Evolutionary conservation across 164 flowering plant genomes (phyloP), one percentile per base, ranked within the genome.

Genomic region (Echeveria elegans): DNA sequence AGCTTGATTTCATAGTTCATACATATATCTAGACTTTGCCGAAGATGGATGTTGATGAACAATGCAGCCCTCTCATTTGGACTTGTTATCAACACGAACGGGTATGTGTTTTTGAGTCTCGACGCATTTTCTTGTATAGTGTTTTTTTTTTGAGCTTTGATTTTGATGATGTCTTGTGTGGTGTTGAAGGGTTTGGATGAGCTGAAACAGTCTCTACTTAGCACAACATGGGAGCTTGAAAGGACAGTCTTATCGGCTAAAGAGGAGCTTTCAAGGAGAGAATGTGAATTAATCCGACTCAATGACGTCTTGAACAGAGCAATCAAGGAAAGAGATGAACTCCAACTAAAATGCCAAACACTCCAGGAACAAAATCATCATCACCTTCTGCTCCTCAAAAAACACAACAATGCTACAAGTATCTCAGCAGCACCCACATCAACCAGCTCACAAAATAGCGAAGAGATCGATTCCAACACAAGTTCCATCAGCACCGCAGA

Each of bases 221-320:
- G 74, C 74, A 77, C 80, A 16, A 77, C 83, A 9, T 52, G 78
- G 75, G 89, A 85, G 81, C 74, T 85, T 2, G 83, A 85, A 70
- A 72, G 74, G 47, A 79, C 83, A 36, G 63, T 75, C 24, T 0
- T 75, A 7, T 66, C 82, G 6, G 84, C 82, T 0, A 79, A 79
- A 9, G 87, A 85, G 60, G 86, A 85, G 64, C 75, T 83, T 34
- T 65, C 73, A 40, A 85, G 70, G 66, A 80, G 77, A 72, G 87
- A 82, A 47, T 71, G 73, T 59, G 83, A 85, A 53, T 5, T 83
- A 15, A 19, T 77, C 18, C 76, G 76, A 6, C 75, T 83, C 50
- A 82, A 72, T 24, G 73, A 72, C 30, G 71, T 82, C 12, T 68
- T 84, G 34, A 70, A 60, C 61, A 73, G 34, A 66, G 62, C 82